A percentile compares a stretch with the other conserved stretches of the same genome.
These are phyloP conservation scores for Fraxinus xanthoxyloides DNA, from an alignment of 305 asterid genomes.

Conservation along the genomic window DNA sequence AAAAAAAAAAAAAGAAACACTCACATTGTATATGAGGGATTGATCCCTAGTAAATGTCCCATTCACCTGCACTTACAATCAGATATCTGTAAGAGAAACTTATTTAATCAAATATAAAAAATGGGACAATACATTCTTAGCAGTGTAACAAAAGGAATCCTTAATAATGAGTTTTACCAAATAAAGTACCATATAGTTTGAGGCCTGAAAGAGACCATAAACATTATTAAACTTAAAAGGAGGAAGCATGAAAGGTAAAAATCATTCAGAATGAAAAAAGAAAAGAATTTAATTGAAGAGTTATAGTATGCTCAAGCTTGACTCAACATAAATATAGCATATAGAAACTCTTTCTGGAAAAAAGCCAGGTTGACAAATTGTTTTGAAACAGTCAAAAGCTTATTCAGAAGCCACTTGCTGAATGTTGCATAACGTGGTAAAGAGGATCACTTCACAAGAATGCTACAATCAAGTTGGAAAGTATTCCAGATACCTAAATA, in stretches of 20 bases:
- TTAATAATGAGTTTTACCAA: slow-evolving; percentile 20
- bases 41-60: slow-evolving; percentile 83
- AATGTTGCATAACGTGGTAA: neutral
- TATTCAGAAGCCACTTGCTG: neutral
- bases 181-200: slow-evolving; percentile 9
- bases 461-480: neutral
- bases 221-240: neutral
- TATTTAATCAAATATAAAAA: neutral
- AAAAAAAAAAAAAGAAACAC: slow-evolving; percentile 29
- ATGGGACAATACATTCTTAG: neutral
- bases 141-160: slow-evolving; percentile 13
- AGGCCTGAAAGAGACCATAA: slow-evolving; percentile 1
- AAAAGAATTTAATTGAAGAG: neutral
- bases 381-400: neutral
- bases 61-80: slow-evolving; percentile 69
- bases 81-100: slow-evolving; percentile 22
- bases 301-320: neutral
- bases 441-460: neutral
- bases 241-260: neutral
- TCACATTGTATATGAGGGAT: slow-evolving; percentile 75
- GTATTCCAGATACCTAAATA: neutral
- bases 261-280: neutral
- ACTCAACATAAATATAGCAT: neutral
- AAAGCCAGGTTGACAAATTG: neutral
- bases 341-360: neutral